Evolutionary conservation across 2,329 filamentous ascomycete species (phyloP).

Genomic region (Pseudocercospora musae): DNA sequence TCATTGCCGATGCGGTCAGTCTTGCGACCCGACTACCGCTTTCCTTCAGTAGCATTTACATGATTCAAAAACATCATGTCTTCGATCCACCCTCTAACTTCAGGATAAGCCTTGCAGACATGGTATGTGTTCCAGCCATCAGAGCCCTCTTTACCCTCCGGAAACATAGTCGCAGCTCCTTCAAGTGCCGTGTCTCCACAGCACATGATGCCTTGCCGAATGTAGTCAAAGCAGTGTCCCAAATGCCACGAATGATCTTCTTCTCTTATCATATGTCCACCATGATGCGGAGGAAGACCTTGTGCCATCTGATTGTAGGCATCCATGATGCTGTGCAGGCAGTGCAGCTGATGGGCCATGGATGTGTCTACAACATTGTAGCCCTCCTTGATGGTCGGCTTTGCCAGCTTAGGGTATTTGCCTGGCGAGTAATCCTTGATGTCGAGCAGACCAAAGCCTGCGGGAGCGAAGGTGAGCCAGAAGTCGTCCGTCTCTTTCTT

Average conservation of each 20-base stretch:
- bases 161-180: conserved; percentile 13
- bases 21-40: neutral
- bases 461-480: conserved; percentile 11
- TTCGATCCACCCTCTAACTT: conserved; percentile 9
- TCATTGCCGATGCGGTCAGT: neutral
- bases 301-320: conserved; percentile 9
- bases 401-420: neutral
- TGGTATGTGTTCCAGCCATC: conserved; percentile 15
- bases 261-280: neutral
- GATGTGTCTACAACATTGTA: conserved; percentile 10
- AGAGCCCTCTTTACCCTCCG: conserved; percentile 8
- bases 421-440: conserved; percentile 3
- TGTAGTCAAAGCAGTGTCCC: conserved; percentile 13
- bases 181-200: conserved; percentile 13
- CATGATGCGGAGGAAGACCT: neutral
- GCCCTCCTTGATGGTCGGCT: conserved; percentile 5
- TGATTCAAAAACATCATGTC: neutral
- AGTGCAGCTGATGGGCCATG: conserved; percentile 11
- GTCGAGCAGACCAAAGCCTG: conserved; percentile 8
- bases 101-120: conserved; percentile 12
- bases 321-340: conserved; percentile 9
- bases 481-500: conserved; percentile 3
- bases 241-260: conserved; percentile 14
- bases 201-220: conserved; percentile 13
- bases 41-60: neutral